Evolutionary conservation across 805 yeast species (phyloP), one percentile per base, ranked within the genome.

Genomic region (Starmerella vitae): DNA sequence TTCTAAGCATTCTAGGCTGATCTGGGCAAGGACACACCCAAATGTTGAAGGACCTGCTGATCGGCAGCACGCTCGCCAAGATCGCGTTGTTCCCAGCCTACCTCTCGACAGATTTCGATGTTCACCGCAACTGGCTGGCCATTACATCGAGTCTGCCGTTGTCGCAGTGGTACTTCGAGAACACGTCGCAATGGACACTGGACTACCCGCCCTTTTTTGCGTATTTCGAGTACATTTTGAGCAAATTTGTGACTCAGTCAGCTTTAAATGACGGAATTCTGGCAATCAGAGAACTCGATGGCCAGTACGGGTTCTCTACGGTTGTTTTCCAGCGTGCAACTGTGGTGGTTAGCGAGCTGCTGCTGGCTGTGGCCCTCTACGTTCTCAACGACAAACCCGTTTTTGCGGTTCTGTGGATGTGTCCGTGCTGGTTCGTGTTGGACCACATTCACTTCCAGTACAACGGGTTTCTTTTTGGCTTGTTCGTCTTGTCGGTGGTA

Each of bases 121-220:
- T 91, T 19, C 98, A 91, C 59, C 66, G 98, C 42, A 91, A 91
- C 55, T 91, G 98, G 98, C 68, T 91, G 17, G 94, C 98, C 0
- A 78, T 91, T 36, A 88, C 97, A 1, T 62, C 75, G 50, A 67
- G 68, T 4, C 60, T 86, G 15, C 96, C 96, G 0, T 35, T 86
- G 14, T 61, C 61, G 13, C 57, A 78, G 39, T 91, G 99, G 99
- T 91, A 91, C 56, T 56, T 67, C 30, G 94, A 91, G 34, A 74
- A 83, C 0, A 70, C 73, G 13, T 71, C 74, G 33, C 85, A 80
- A 55, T 91, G 97, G 96, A 91, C 97, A 0, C 63, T 91, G 30
- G 98, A 91, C 58, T 91, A 88, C 60, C 98, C 99, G 9, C 99
- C 99, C 0, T 82, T 85, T 52, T 91, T 91, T 60, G 98, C 98